Base-by-base conservation (phyloP, 2,329 filamentous ascomycete species). In the Sporothrix schenckii region DNA sequence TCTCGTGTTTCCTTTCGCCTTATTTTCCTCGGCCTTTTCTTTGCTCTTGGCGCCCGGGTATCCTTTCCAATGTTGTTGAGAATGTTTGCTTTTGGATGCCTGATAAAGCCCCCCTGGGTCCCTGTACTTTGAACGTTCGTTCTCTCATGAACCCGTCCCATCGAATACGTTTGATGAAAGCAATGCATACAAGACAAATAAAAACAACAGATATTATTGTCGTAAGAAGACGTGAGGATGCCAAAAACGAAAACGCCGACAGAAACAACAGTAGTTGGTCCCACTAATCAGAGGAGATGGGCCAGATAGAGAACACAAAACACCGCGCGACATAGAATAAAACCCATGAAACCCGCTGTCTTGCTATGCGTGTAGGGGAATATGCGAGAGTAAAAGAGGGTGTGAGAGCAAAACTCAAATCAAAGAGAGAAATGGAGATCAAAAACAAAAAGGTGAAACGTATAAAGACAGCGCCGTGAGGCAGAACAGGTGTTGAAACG, bases 401-500 rank as follows among this genome's bases (percentile, higher is more conserved):
- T 44, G 7, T 14, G 41, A 39, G 16, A 21, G 44, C 14, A 44
- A 24, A 10, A 21, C 3, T 4, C 11, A 41, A 58, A 58, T 58
- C 19, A 58, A 39, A 16, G 30, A 39, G 27, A 39, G 19, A 39
- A 39, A 39, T 39, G 7, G 50, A 50, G 2, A 49, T 16, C 7
- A n/a, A 19, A 19, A 49, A 50, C 30, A 2, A 30, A 16, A 4
- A 44, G 2, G 1, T 44, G 34, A 63, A 63, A 49, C 14, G 21
- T 39, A 39, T 30, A 19, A 60, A 60, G 39, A 41, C 30, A 50
- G n/a, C 27, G 61, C 61, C 61, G 61, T 34, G 61, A 21, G 61
- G 61, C 61, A 50, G 16, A 50, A 30, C 21, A 50, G 5, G 44
- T 34, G n/a, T 65, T 50, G 44, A 50, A n/a, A 21, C 19, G 14